Evolutionary conservation across 164 flowering plant species (phyloP), one percentile per base, ranked within the genome.

Genomic region (Berberis thunbergii): DNA sequence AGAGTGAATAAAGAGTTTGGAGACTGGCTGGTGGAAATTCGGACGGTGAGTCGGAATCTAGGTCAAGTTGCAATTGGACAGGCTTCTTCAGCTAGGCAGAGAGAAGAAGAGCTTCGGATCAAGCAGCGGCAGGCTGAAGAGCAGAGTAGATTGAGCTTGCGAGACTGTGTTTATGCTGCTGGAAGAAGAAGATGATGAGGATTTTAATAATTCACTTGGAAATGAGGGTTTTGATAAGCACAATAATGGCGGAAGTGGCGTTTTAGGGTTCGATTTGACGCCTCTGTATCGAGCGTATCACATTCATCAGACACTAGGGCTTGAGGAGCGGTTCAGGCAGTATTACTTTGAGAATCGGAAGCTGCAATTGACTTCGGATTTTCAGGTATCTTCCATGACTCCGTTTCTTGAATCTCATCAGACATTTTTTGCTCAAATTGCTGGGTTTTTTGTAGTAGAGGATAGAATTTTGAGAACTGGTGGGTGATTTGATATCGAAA

Each of bases 381-480:
- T 91, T 69, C 98, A 95, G 93, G 96, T 95, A 56, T 95, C 99
- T 1, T 88, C 97, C 0, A 95, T 95, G 98, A 91, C 94, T 6
- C 97, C 99, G 0, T 95, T 95, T 68, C 89, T 95, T 8, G 99
- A 95, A 74, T 95, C 99, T 6, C 99, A 95, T 69, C 99, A 95
- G 70, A 88, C 98, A 0, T 95, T 95, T 68, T 95, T 95, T 41
- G 92, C 99, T 0, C 99, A 95, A 67, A 95, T 95, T 72, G 99
- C 99, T 3, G 99, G 98, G 0, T 95, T 91, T 64, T 95, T 95
- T 61, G 86, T 95, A 0, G 97, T 95, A 1, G 99, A 95, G 69
- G 99, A 95, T 81, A 75, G 91, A 64, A 72, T 95, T 72, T 71
- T 85, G 67, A 84, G 99, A 72, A 91, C 98, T 2, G 87, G 96